Base-by-base conservation (phyloP, 306 rosid species). In the Elaeagnus macrophylla region DNA sequence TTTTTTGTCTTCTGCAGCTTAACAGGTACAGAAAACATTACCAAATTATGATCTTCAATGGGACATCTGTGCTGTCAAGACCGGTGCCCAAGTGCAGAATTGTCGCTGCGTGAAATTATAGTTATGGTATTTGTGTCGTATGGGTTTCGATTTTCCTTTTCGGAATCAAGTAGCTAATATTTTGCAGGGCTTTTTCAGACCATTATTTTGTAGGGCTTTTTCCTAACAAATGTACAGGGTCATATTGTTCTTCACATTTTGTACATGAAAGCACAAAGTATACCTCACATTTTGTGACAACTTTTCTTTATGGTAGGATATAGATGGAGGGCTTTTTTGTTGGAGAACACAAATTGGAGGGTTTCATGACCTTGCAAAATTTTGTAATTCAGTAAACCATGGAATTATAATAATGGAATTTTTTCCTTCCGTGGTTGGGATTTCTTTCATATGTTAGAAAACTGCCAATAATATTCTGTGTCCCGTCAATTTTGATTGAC, bases 31-130 rank as follows among this genome's bases (percentile, higher is more conserved):
- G 53, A 70, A 83, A 50, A 69, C 75, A 59, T 47, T 88, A 81
- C 66, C 99, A 70, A 51, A 79, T 88, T 73, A 77, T 93, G 95
- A 62, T 88, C 48, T 93, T 93, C 70, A 88, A 87, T 40, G 94
- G 85, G 47, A 81, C 94, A 4, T 52, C 86, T 0, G 73, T 83
- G 50, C 65, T 90, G 18, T 58, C 53, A 37, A 86, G 78, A 69
- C 12, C 69, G 0, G 67, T 83, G 7, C 88, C 79, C 5, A 59
- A 60, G 25, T 56, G 49, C 57, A 62, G 84, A 75, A 62, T 68
- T 16, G 11, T 66, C 62, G 54, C 41, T 20, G 16, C 44, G 16
- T 20, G 16, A 10, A 20, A 8, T 20, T 7, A 65, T 6, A 7
- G 48, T 41, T 25, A 14, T 14, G 14, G 5, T 6, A 53, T 44